A percentile compares a stretch with the other conserved stretches of the same genome.
These are phyloP conservation scores for Neodidymelliopsis sp. DNA, from an alignment of 2,329 filamentous ascomycete species.

Conservation along the genomic window DNA sequence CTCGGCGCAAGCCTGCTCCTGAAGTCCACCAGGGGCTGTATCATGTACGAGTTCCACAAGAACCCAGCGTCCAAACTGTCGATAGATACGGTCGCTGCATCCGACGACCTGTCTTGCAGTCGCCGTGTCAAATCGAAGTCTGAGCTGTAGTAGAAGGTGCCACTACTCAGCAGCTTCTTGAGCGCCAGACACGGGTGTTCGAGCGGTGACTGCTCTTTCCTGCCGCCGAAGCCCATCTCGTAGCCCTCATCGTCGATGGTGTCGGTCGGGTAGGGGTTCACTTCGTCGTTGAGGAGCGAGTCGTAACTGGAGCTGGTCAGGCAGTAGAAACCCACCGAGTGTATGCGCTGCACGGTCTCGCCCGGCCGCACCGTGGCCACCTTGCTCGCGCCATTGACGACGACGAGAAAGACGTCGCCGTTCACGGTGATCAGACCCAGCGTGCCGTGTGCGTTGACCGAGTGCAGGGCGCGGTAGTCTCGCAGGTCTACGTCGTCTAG, in stretches of 20 bases:
- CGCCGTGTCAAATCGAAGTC: conserved; percentile 96
- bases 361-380: conserved; percentile 85
- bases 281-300: conserved; percentile 68
- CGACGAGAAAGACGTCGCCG: conserved; percentile 87
- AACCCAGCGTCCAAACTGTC: conserved; percentile 93
- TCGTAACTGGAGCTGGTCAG: conserved; percentile 88
- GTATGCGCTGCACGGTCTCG: conserved; percentile 88
- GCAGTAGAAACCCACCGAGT: conserved; percentile 89
- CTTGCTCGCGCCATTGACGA: conserved; percentile 79
- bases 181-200: conserved; percentile 92
- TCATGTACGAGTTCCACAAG: conserved; percentile 99
- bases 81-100: conserved; percentile 82
- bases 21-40: conserved; percentile 88
- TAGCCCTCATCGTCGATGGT: conserved; percentile 62
- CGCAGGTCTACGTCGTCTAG: conserved; percentile 70
- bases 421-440: conserved; percentile 85
- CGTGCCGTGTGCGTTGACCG: conserved; percentile 81
- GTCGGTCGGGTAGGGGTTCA: conserved; percentile 63
- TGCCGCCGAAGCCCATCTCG: conserved; percentile 59
- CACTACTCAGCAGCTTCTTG: conserved; percentile 90
- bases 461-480: conserved; percentile 78
- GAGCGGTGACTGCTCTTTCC: conserved; percentile 72
- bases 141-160: conserved; percentile 98
- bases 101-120: conserved; percentile 84
- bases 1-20: conserved; percentile 77